A percentile compares a stretch with the other conserved stretches of the same genome.
These are phyloP conservation scores for Ensete ventricosum DNA, from an alignment of 176 grass and related monocot genomes.

Conservation along the genomic window DNA sequence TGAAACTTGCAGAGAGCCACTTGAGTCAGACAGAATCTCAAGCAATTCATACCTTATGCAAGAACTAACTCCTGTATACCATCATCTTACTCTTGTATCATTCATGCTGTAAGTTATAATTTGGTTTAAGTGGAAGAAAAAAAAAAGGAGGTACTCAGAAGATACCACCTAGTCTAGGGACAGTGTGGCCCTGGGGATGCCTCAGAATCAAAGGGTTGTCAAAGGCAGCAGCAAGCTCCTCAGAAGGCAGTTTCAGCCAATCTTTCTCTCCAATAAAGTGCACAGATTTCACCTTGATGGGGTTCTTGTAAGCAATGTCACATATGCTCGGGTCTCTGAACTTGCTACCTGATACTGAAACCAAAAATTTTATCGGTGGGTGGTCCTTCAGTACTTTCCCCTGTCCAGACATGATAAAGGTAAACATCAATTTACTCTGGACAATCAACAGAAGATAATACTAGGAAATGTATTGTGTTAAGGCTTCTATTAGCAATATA, in stretches of 20 bases:
- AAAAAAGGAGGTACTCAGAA: not conserved
- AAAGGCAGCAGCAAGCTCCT: slow-evolving; percentile 72
- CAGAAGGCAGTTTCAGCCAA: slow-evolving; percentile 82
- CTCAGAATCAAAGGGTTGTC: slow-evolving; percentile 65
- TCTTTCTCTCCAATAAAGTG: slow-evolving; percentile 96
- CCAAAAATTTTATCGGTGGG: slow-evolving; percentile 64
- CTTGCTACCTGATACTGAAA: slow-evolving; percentile 74
- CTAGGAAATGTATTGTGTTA: too few species aligned
- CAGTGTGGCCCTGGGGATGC: slow-evolving; percentile 83
- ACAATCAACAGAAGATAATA: too few species aligned
- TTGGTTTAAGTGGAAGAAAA: not conserved
- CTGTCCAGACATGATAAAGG: slow-evolving; percentile 20
- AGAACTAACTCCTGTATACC: not conserved
- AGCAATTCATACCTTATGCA: too few species aligned
- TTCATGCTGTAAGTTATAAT: not conserved
- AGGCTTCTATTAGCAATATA: not conserved
- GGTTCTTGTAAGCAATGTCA: slow-evolving; percentile 50
- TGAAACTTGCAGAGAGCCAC: too few species aligned
- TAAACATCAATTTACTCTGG: not conserved
- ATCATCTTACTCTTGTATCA: too few species aligned
- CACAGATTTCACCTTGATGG: slow-evolving; percentile 57
- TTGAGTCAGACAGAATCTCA: too few species aligned
- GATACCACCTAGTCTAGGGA: slow-evolving; percentile 62
- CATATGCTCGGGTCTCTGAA: slow-evolving; percentile 74
- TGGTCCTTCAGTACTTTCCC: slow-evolving; percentile 64